phyloP scores from a whole-genome alignment of 2,329 filamentous ascomycete species.

The Talaromyces sp. region DNA sequence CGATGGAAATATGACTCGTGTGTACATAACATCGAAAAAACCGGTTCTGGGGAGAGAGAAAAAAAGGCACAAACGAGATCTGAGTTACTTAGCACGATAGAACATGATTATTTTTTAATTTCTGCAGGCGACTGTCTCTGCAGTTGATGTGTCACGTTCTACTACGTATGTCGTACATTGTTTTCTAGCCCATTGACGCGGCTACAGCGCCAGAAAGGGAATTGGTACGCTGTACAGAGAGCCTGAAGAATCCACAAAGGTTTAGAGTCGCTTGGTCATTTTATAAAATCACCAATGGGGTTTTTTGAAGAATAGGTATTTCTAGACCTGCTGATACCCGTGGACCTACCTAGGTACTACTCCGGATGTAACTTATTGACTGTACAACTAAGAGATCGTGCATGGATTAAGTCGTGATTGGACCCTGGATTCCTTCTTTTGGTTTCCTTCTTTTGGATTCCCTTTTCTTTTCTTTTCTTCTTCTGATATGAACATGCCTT shows the following conservation, averaged over 20 bases:
- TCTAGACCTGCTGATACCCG: too few relatives aligned
- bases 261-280: background rate
- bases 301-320: too few relatives aligned
- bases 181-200: background rate
- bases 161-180: background rate
- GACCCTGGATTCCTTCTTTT: background rate
- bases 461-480: too few relatives aligned
- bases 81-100: background rate
- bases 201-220: conserved; percentile 4
- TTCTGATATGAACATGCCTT: too few relatives aligned
- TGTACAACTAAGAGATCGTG: background rate
- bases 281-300: background rate
- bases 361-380: background rate
- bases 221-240: background rate
- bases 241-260: background rate
- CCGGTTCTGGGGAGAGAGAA: background rate
- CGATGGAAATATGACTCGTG: background rate
- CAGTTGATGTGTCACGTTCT: conserved; percentile 7
- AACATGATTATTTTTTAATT: background rate
- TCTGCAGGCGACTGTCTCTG: background rate
- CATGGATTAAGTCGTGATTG: background rate
- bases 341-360: too few relatives aligned
- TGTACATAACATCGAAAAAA: background rate
- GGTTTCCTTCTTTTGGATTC: background rate
- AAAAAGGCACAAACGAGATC: background rate